Conservation (phyloP, 2,329 filamentous ascomycete genomes). For the Diaporthe citriasiana region DNA sequence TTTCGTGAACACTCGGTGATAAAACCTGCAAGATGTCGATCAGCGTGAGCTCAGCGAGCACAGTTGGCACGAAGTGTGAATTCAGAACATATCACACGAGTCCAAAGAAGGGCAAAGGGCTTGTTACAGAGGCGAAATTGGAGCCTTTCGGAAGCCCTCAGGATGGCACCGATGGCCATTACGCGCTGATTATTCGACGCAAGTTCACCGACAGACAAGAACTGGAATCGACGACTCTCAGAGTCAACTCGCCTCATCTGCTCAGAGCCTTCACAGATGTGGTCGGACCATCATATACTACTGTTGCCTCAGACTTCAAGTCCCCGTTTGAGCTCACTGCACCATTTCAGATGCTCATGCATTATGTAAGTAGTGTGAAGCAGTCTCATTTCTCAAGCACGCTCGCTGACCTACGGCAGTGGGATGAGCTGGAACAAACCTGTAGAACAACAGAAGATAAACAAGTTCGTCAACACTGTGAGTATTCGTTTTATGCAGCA, state of each 20-base stretch:
- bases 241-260: constrained; percentile 1
- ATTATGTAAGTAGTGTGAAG: background rate
- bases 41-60: background rate
- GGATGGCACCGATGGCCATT: background rate
- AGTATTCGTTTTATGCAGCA: background rate
- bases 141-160: background rate
- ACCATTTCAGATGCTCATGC: constrained; percentile 13
- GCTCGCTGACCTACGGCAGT: background rate
- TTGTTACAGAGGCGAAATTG: background rate
- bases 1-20: background rate
- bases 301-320: constrained; percentile 16
- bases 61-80: background rate
- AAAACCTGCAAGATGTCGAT: background rate
- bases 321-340: constrained; percentile 5
- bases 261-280: background rate
- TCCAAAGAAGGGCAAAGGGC: background rate
- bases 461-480: constrained; percentile 5
- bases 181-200: background rate
- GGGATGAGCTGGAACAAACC: background rate
- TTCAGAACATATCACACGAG: constrained; percentile 13
- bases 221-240: constrained; percentile 3
- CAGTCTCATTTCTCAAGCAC: too few relatives aligned
- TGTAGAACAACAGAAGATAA: background rate
- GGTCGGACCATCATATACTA: background rate
- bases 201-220: constrained; percentile 12